phyloP scores from a whole-genome alignment of 257 asterid genomes.

The Lavandula angustifolia region DNA sequence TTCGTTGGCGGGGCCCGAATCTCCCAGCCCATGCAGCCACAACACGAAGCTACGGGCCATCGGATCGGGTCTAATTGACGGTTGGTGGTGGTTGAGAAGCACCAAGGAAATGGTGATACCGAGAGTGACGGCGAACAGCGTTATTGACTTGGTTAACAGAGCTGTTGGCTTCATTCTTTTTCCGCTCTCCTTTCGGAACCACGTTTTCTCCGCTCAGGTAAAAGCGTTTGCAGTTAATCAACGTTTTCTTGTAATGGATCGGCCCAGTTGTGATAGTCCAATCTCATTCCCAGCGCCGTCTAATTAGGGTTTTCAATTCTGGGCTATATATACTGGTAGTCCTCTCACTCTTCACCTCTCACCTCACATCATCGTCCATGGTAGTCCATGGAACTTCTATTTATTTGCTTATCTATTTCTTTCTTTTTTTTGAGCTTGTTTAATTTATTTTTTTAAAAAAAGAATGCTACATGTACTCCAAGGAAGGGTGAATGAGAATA shows the following conservation, averaged over 20 bases:
- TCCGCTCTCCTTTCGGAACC: not conserved
- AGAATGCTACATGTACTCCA: constrained; percentile 53
- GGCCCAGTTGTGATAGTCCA: not conserved
- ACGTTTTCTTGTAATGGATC: too few relatives aligned
- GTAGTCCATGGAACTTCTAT: not conserved
- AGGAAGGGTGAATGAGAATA: constrained; percentile 38
- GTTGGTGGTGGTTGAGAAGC: constrained; percentile 35
- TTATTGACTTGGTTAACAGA: constrained; percentile 44
- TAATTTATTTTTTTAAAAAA: too few relatives aligned
- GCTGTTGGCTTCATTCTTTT: constrained; percentile 42
- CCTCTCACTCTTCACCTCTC: too few relatives aligned
- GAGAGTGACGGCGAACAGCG: constrained; percentile 50
- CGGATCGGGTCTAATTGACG: constrained; percentile 34
- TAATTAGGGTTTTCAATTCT: not conserved
- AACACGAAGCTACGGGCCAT: constrained; percentile 78
- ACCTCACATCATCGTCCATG: too few relatives aligned
- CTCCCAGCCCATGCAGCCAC: constrained; percentile 98
- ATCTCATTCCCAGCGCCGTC: not conserved
- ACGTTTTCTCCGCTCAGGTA: not conserved
- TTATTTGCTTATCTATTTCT: too few relatives aligned
- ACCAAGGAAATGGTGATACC: constrained; percentile 54
- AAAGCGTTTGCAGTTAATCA: not conserved
- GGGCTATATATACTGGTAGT: not conserved
- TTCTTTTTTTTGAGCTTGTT: not conserved
- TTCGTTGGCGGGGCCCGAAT: constrained; percentile 95